Evolutionary conservation across 768 basidiomycete genomes (phyloP).

Genomic region (Punctularia strigosozonata): DNA sequence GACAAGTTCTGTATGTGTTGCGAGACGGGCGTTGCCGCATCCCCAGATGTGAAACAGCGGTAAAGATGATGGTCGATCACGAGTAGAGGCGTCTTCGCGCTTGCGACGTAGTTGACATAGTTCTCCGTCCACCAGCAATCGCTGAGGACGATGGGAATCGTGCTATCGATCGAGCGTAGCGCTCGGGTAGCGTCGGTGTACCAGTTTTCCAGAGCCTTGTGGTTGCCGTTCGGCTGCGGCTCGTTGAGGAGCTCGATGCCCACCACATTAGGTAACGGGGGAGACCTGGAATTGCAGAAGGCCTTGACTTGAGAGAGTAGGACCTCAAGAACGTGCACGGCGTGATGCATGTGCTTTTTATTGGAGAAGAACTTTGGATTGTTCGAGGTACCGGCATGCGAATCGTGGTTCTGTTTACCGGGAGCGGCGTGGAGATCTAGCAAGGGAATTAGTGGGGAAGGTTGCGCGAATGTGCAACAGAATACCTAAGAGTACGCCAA

Average conservation of each 20-base stretch:
- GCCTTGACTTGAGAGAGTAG: slow-evolving; percentile 26
- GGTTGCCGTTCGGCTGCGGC: slow-evolving; percentile 38
- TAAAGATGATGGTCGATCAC: slow-evolving; percentile 79
- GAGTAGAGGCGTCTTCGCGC: slow-evolving; percentile 22
- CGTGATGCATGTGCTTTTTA: slow-evolving; percentile 32
- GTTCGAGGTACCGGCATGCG: slow-evolving; percentile 51
- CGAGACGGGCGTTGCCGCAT: slow-evolving; percentile 38
- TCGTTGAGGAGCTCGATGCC: slow-evolving; percentile 54
- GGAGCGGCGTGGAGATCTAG: slow-evolving; percentile 67
- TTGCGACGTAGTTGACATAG: slow-evolving; percentile 44
- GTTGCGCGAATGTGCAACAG: not conserved
- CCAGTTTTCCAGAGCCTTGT: slow-evolving; percentile 42
- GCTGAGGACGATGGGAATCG: slow-evolving; percentile 58
- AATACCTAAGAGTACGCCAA: slow-evolving; percentile 69
- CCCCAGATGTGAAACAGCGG: slow-evolving; percentile 59
- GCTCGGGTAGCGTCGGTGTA: slow-evolving; percentile 45
- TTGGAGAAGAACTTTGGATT: slow-evolving; percentile 37
- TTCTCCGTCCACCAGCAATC: slow-evolving; percentile 67
- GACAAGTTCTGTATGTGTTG: slow-evolving; percentile 40
- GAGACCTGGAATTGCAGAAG: slow-evolving; percentile 21
- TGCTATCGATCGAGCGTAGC: slow-evolving; percentile 34
- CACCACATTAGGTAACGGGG: slow-evolving; percentile 32
- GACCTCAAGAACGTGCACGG: slow-evolving; percentile 33
- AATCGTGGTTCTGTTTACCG: slow-evolving; percentile 61
- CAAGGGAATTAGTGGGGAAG: slow-evolving; percentile 7